Evolutionary conservation across 177 flowering plant genomes (phyloP).

Genomic region (Vitis hybrid): DNA sequence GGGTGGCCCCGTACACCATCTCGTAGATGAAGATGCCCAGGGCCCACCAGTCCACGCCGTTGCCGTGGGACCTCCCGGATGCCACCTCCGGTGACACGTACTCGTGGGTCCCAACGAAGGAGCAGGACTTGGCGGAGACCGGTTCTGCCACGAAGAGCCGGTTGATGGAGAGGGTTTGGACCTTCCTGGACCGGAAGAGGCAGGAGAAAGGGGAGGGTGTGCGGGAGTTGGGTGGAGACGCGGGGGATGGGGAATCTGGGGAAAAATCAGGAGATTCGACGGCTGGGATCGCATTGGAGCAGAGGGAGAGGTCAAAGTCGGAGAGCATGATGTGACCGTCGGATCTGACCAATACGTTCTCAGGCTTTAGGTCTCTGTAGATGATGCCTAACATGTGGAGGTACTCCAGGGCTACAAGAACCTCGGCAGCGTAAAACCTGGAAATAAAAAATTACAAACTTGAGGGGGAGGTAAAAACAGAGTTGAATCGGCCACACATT

Average conservation of each 20-base stretch:
- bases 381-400: conserved; percentile 93
- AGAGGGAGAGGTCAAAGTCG: conserved; percentile 82
- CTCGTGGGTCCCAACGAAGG: conserved; percentile 97
- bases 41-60: conserved; percentile 98
- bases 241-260: conserved; percentile 20
- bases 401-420: conserved; percentile 83
- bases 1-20: conserved; percentile 81
- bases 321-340: conserved; percentile 99
- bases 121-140: conserved; percentile 68
- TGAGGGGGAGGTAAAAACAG: no score
- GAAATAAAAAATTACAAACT: not conserved
- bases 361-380: conserved; percentile 93
- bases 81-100: conserved; percentile 93
- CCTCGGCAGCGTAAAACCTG: conserved; percentile 96
- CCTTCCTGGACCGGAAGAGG: conserved; percentile 58
- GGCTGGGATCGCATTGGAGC: conserved; percentile 68
- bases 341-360: conserved; percentile 83
- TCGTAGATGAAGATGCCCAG: conserved; percentile 86
- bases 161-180: conserved; percentile 37
- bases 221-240: conserved; percentile 7
- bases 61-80: conserved; percentile 76
- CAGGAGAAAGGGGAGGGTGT: conserved; percentile 26
- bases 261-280: conserved; percentile 51
- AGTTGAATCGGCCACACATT: not conserved
- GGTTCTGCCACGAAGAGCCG: conserved; percentile 86